Conservation (phyloP, 257 asterid genomes). For the Cynanchum wilfordii region DNA sequence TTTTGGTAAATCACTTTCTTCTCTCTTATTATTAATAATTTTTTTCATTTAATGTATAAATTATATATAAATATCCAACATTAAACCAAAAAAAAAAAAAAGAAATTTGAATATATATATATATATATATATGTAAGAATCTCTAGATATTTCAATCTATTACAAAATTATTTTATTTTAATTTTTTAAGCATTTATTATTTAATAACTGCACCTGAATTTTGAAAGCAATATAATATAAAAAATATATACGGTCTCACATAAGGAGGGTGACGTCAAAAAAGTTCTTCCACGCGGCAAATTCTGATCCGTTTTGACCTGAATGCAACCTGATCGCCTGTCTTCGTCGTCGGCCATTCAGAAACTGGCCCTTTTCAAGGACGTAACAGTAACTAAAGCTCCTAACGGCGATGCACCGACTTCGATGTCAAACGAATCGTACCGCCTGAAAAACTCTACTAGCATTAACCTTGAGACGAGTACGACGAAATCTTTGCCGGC, state of each 20-base stretch:
- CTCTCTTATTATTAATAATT: too few relatives aligned
- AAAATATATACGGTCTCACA: background rate
- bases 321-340: background rate
- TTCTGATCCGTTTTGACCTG: background rate
- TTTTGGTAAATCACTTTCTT: too few relatives aligned
- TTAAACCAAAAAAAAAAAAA: too few relatives aligned
- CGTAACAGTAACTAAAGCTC: constrained; percentile 60
- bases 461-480: constrained; percentile 57
- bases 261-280: background rate
- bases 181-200: too few relatives aligned
- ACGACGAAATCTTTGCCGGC: constrained; percentile 93
- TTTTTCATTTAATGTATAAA: too few relatives aligned
- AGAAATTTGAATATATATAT: too few relatives aligned
- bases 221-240: too few relatives aligned
- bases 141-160: too few relatives aligned
- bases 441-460: constrained; percentile 79
- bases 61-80: too few relatives aligned
- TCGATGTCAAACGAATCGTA: constrained; percentile 74
- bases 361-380: constrained; percentile 62
- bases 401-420: constrained; percentile 54
- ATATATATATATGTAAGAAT: too few relatives aligned
- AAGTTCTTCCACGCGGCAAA: background rate
- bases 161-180: too few relatives aligned
- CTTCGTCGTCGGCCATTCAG: constrained; percentile 22
- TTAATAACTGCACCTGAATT: too few relatives aligned